Evolutionary conservation across 2,329 filamentous ascomycete species (phyloP).

Genomic region (Juglanconis oblonga): DNA sequence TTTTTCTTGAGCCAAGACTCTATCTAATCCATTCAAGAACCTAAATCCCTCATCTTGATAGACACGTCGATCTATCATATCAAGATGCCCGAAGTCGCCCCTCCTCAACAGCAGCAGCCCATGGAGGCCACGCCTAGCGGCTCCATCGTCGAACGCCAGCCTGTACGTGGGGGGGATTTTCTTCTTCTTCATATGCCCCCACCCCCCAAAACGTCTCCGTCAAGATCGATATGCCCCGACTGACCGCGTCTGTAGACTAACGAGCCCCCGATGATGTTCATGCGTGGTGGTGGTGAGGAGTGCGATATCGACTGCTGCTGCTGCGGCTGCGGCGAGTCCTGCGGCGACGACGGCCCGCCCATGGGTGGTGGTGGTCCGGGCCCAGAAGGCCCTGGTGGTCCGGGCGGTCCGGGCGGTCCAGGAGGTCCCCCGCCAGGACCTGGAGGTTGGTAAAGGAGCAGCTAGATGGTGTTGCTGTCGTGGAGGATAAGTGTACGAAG

Average conservation of each 20-base stretch:
- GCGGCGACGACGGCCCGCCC: slow-evolving; percentile 2
- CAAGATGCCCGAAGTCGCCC: slow-evolving; percentile 16
- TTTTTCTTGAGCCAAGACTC: neutral
- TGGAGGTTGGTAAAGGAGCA: neutral
- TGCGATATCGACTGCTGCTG: slow-evolving; percentile 10
- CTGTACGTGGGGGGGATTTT: neutral
- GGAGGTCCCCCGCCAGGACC: neutral
- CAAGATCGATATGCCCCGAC: neutral
- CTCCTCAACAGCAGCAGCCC: slow-evolving; percentile 12
- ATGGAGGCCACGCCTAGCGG: slow-evolving; percentile 9
- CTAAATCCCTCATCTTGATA: neutral
- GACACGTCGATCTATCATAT: neutral
- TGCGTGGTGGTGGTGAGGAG: slow-evolving; percentile 15
- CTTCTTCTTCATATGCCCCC: neutral
- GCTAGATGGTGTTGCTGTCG: neutral
- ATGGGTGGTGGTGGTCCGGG: slow-evolving; percentile 4
- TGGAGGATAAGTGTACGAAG: neutral
- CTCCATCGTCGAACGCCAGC: slow-evolving; percentile 3
- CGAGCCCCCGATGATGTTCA: slow-evolving; percentile 13
- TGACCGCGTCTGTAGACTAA: neutral
- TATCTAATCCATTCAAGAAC: too few species aligned
- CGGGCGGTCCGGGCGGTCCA: neutral
- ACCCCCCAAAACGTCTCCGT: neutral
- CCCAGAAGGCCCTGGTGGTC: neutral
- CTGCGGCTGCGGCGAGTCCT: slow-evolving; percentile 8